phyloP scores from a whole-genome alignment of 768 basidiomycete genomes.

The Imleria badia region DNA sequence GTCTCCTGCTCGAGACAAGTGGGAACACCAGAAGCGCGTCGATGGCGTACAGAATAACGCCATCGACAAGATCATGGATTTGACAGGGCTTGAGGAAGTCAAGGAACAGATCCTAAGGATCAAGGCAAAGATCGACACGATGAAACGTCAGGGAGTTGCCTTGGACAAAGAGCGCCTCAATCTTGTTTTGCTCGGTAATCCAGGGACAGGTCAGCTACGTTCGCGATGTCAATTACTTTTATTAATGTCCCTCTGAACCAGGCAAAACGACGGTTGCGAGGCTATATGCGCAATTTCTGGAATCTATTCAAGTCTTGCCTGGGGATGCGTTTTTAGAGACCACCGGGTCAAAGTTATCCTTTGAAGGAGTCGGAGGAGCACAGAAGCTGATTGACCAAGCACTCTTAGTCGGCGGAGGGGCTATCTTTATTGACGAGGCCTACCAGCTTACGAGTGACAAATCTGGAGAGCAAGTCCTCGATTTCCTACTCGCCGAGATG shows the following conservation, averaged over 20 bases:
- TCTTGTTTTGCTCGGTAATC: slow-evolving; percentile 62
- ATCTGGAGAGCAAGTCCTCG: slow-evolving; percentile 58
- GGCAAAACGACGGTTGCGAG: slow-evolving; percentile 39
- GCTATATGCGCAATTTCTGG: slow-evolving; percentile 59
- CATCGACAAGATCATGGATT: slow-evolving; percentile 64
- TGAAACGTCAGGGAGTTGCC: slow-evolving; percentile 48
- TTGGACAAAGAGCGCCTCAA: slow-evolving; percentile 59
- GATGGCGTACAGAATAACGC: slow-evolving; percentile 51
- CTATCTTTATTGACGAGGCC: slow-evolving; percentile 70
- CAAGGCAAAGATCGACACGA: slow-evolving; percentile 50
- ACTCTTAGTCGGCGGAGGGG: slow-evolving; percentile 55
- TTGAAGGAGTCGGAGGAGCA: slow-evolving; percentile 48
- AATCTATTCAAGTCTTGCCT: slow-evolving; percentile 53
- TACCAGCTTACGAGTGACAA: slow-evolving; percentile 57
- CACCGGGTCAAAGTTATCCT: slow-evolving; percentile 57
- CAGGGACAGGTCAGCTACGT: slow-evolving; percentile 70
- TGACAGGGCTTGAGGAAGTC: slow-evolving; percentile 66
- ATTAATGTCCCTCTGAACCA: neutral
- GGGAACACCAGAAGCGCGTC: slow-evolving; percentile 39
- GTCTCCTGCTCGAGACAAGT: slow-evolving; percentile 14
- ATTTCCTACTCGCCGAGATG: slow-evolving; percentile 73
- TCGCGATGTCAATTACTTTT: slow-evolving; percentile 14
- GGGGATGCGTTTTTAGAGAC: slow-evolving; percentile 58
- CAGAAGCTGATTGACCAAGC: slow-evolving; percentile 41
- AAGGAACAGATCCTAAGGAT: slow-evolving; percentile 57